Evolutionary conservation across 495 filamentous ascomycete genomes (phyloP).

Genomic region (Margaritispora aquatica): DNA sequence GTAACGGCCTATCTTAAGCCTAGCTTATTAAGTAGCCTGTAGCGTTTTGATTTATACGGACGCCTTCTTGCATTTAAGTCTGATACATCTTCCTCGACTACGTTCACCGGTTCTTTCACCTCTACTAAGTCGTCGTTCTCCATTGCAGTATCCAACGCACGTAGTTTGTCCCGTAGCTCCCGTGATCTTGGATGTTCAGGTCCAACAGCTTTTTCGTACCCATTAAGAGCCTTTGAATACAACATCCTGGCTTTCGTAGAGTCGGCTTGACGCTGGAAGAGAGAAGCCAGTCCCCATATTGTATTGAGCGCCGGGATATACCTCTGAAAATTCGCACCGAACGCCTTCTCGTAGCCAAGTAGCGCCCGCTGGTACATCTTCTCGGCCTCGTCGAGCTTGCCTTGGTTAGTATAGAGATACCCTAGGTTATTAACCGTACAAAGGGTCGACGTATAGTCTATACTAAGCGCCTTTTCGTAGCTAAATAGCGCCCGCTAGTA

Average conservation of each 20-base stretch:
- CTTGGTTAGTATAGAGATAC: constrained; percentile 20
- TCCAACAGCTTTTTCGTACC: constrained; percentile 31
- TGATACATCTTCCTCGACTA: no score
- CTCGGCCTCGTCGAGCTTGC: constrained; percentile 24
- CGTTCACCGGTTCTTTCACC: neutral
- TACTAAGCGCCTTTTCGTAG: constrained; percentile 31
- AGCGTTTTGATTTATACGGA: no score
- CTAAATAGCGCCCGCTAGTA: constrained; percentile 33
- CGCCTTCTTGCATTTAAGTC: no score
- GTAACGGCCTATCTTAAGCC: no score
- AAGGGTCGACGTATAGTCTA: constrained; percentile 33
- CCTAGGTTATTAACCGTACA: constrained; percentile 26
- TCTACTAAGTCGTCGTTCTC: neutral
- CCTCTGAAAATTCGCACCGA: constrained; percentile 22
- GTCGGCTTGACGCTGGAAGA: constrained; percentile 26
- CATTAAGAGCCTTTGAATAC: constrained; percentile 32
- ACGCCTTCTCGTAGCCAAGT: constrained; percentile 29
- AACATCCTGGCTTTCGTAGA: constrained; percentile 27
- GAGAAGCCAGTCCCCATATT: constrained; percentile 23
- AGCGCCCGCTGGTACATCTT: constrained; percentile 32
- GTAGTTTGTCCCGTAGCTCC: neutral
- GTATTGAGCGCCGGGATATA: constrained; percentile 32
- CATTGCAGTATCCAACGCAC: neutral
- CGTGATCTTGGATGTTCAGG: constrained; percentile 33
- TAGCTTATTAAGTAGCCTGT: no score